Base-by-base conservation (phyloP, 306 rosid species). In the Purshia tridentata region DNA sequence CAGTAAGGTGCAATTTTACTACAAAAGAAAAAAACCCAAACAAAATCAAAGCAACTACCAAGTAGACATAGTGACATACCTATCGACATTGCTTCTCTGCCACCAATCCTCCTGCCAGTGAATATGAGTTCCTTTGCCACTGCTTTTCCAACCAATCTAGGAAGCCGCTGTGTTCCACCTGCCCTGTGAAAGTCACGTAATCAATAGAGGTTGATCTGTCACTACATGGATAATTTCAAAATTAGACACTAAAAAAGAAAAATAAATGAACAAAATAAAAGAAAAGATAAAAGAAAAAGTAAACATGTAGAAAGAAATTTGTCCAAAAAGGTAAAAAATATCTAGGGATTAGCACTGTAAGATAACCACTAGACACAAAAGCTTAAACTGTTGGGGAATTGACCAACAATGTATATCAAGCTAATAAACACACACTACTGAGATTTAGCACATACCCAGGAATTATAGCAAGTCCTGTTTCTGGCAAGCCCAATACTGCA, bases 401-500 rank as follows among this genome's bases (percentile, higher is more conserved):
- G 35, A 29, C 35, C 35, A 29, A 29, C 35, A 29, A 29, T 29
- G 35, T 3, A 29, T 29, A 29, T 29, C 35, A 29, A 29, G 35
- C 35, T 29, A 29, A 29, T 29, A 29, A 29, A 3, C 35, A 3
- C 35, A 29, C 35, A 29, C 15, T 59, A 56, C 64, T 44, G 47
- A 65, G 58, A 77, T 68, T 67, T 72, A 76, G 78, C 23, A 71
- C 88, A 51, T 80, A 94, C 99, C 96, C 97, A 63, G 99, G 97
- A 81, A 94, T 91, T 80, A 91, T 91, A 72, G 99, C 99, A 11
- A 89, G 96, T 87, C 95, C 97, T 57, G 96, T 91, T 89, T 94
- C 99, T 66, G 99, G 99, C 85, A 94, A 83, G 79, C 89, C 92
- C 84, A 94, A 66, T 69, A 85, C 55, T 53, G 91, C 91, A 68